Base-by-base conservation (phyloP, 1,139 yeast genomes). In the Geotrichum candidum region DNA sequence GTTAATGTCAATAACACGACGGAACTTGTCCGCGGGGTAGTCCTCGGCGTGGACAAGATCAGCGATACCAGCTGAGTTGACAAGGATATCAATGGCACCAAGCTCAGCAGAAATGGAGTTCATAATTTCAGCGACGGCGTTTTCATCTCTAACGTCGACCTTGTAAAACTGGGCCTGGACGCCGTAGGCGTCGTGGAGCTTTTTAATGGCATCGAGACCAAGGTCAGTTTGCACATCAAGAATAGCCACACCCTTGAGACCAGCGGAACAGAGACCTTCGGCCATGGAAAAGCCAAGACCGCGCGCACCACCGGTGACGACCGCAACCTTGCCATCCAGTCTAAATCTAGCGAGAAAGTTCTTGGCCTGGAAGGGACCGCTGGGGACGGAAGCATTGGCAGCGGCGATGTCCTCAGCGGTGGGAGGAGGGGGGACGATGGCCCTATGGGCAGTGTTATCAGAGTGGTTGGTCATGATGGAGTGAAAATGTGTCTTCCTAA, bases 41-140 rank as follows among this genome's bases (percentile, higher is more conserved):
- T 86, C 89, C 73, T 87, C 92, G 57, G 95, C 94, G 57, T 90
- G 87, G 74, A 82, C 86, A 71, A 87, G 84, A 73, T 87, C 92
- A 72, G 90, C 88, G 72, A 88, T 88, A 56, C 95, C 91, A 51
- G 95, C 92, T 58, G 88, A 79, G 78, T 88, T 86, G 68, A 87
- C 82, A 67, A 87, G 81, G 64, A 87, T 76, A 70, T 85, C 84
- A 54, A 89, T 84, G 64, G 84, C 78, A 67, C 84, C 84, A 58
- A 82, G 82, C 72, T 86, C 90, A 67, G 79, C 82, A 59, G 77
- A 82, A 61, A 84, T 83, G 61, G 82, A 79, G 66, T 73, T 76
- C 67, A 86, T 77, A 29, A 80, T 80, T 61, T 75, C 78, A 65
- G 78, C 80, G 41, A 87, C 90, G 48, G 80, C 77, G 55, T 76